Conservation (phyloP, 805 yeast genomes). For the Candida ulmi region DNA sequence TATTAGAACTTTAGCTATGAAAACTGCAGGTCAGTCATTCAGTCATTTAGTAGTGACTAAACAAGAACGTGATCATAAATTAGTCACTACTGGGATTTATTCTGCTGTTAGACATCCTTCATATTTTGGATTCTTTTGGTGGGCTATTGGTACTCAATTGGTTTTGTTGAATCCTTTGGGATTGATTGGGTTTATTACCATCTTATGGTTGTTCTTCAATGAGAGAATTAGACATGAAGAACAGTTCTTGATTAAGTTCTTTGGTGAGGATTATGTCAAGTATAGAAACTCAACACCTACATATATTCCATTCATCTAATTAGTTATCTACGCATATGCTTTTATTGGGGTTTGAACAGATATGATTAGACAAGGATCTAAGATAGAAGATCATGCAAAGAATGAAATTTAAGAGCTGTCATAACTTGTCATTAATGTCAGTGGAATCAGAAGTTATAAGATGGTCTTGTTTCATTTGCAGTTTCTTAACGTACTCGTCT, state of each 20-base stretch:
- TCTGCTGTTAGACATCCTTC: slow-evolving; percentile 74
- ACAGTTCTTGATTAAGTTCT: slow-evolving; percentile 52
- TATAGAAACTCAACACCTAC: slow-evolving; percentile 49
- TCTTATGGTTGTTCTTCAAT: slow-evolving; percentile 65
- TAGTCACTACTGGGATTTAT: slow-evolving; percentile 77
- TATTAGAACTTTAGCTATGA: slow-evolving; percentile 74
- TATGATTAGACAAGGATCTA: too few species aligned
- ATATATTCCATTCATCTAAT: slow-evolving; percentile 69
- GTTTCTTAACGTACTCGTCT: too few species aligned
- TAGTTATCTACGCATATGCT: too few species aligned
- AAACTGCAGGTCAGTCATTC: slow-evolving; percentile 80
- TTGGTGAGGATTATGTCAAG: slow-evolving; percentile 55
- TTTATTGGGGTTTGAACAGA: too few species aligned
- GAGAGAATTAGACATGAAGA: slow-evolving; percentile 73
- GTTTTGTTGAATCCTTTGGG: slow-evolving; percentile 63
- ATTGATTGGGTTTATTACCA: slow-evolving; percentile 43
- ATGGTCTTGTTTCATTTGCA: too few species aligned
- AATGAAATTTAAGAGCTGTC: too few species aligned
- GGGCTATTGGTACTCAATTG: slow-evolving; percentile 87
- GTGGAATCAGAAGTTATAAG: too few species aligned
- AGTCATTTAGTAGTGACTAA: slow-evolving; percentile 67
- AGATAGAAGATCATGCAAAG: too few species aligned
- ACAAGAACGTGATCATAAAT: slow-evolving; percentile 48
- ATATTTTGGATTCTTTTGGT: slow-evolving; percentile 85
- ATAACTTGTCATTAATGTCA: too few species aligned